Conservation (phyloP, 768 basidiomycete species). For the Lyophyllum atratum region DNA sequence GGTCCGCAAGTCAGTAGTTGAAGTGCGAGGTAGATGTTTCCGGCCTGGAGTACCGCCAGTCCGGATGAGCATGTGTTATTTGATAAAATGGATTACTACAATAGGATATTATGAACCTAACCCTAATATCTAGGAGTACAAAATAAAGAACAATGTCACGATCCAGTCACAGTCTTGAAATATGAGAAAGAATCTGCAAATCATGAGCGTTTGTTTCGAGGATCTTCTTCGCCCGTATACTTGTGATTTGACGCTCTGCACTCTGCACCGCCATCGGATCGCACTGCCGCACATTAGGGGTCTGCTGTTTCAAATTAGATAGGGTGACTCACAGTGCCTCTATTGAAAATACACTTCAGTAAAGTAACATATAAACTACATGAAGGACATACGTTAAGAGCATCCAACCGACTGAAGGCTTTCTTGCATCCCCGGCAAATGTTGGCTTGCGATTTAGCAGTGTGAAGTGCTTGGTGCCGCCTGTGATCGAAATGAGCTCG, state of each 20-base stretch:
- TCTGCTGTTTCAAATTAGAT: constrained; percentile 13
- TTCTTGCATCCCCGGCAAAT: constrained; percentile 92
- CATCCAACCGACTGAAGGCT: constrained; percentile 92
- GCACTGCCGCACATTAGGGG: constrained; percentile 50
- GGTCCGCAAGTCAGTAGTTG: neutral
- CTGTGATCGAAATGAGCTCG: constrained; percentile 34
- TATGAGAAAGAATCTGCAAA: neutral
- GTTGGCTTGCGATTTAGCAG: constrained; percentile 80
- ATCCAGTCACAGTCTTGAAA: constrained; percentile 5
- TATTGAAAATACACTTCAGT: constrained; percentile 33
- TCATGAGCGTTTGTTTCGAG: constrained; percentile 20
- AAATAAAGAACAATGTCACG: neutral
- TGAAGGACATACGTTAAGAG: constrained; percentile 77
- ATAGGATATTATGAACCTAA: constrained; percentile 20
- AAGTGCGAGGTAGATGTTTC: neutral
- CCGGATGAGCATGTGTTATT: constrained; percentile 17
- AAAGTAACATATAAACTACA: constrained; percentile 15
- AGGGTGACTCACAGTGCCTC: constrained; percentile 70
- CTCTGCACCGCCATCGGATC: constrained; percentile 83
- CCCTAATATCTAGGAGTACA: constrained; percentile 19
- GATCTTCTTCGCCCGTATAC: constrained; percentile 29
- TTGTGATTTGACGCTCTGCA: constrained; percentile 56
- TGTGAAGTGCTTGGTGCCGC: constrained; percentile 89
- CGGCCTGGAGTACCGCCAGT: constrained; percentile 4
- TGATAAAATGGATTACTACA: constrained; percentile 20